Conservation (phyloP, 139 green algal species). For the Micractinium sp. region DNA sequence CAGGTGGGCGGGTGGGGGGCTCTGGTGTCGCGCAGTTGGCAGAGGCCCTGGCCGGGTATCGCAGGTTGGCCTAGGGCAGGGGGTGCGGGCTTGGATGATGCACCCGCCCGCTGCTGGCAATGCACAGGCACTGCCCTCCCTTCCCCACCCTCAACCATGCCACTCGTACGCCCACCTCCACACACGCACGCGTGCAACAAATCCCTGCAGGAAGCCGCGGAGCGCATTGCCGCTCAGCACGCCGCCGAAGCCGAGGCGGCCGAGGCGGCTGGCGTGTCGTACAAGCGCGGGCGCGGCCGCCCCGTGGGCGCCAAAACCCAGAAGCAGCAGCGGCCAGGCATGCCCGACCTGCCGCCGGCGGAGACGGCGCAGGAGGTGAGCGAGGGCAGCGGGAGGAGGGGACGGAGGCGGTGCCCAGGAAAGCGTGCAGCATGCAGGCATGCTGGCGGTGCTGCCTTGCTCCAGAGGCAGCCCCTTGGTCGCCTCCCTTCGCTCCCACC, state of each 20-base stretch:
- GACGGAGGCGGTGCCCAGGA: not conserved
- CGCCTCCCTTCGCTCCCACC: too few species aligned
- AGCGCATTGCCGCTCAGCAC: slow-evolving; percentile 35
- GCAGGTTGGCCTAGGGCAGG: not conserved
- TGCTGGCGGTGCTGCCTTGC: not conserved
- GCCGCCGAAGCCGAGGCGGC: slow-evolving; percentile 40
- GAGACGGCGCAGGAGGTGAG: slow-evolving; percentile 48
- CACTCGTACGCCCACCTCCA: not conserved
- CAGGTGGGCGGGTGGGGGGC: not conserved
- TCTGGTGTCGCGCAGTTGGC: too few species aligned
- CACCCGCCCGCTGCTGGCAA: too few species aligned
- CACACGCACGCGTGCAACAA: not conserved
- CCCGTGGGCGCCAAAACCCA: slow-evolving; percentile 50
- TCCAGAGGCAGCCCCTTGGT: too few species aligned
- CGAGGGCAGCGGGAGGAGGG: too few species aligned
- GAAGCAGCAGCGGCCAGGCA: not conserved
- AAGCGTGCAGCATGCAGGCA: not conserved
- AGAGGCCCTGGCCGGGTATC: not conserved
- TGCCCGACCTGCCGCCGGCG: slow-evolving; percentile 39
- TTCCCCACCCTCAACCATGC: not conserved
- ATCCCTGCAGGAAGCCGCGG: slow-evolving; percentile 27
- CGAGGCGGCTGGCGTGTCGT: slow-evolving; percentile 45
- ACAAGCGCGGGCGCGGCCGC: slow-evolving; percentile 55
- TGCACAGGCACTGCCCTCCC: not conserved
- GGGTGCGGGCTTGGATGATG: too few species aligned